Evolutionary conservation across 371 early-diverging fungal genomes (phyloP).

Genomic region (Mortierella sp.): DNA sequence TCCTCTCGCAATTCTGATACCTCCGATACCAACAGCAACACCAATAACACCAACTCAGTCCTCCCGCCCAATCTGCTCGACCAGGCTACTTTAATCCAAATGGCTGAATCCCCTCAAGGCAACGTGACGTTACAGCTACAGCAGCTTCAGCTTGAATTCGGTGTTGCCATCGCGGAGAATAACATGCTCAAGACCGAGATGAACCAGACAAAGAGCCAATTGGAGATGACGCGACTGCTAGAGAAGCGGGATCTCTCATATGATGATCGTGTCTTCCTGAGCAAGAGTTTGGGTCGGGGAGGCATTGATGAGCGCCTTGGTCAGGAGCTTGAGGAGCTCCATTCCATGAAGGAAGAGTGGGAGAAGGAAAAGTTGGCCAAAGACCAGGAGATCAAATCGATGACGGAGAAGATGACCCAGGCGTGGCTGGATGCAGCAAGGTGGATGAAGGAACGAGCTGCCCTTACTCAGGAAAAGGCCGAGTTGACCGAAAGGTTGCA

Average conservation of each 20-base stretch:
- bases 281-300: conserved; percentile 49
- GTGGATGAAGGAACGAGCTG: conserved; percentile 42
- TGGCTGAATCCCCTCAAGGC: conserved; percentile 34
- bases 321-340: conserved; percentile 47
- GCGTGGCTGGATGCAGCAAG: conserved; percentile 46
- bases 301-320: conserved; percentile 44
- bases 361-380: conserved; percentile 45
- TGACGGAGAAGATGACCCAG: conserved; percentile 57
- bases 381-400: conserved; percentile 47
- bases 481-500: conserved; percentile 24
- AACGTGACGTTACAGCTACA: conserved; percentile 30
- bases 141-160: conserved; percentile 50
- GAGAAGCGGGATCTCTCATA: conserved; percentile 53
- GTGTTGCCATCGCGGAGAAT: conserved; percentile 49
- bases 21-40: conserved; percentile 23
- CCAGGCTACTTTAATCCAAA: conserved; percentile 40
- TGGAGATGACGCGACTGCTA: conserved; percentile 43
- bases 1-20: conserved; percentile 35
- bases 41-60: conserved; percentile 5
- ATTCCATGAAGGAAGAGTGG: conserved; percentile 43
- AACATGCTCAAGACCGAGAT: conserved; percentile 57
- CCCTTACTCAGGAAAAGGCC: conserved; percentile 31
- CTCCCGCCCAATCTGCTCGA: conserved; percentile 35
- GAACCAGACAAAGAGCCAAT: conserved; percentile 49
- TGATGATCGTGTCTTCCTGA: conserved; percentile 48